Conservation (phyloP, 139 green algal genomes). For the Ettlia oleoabundans region DNA sequence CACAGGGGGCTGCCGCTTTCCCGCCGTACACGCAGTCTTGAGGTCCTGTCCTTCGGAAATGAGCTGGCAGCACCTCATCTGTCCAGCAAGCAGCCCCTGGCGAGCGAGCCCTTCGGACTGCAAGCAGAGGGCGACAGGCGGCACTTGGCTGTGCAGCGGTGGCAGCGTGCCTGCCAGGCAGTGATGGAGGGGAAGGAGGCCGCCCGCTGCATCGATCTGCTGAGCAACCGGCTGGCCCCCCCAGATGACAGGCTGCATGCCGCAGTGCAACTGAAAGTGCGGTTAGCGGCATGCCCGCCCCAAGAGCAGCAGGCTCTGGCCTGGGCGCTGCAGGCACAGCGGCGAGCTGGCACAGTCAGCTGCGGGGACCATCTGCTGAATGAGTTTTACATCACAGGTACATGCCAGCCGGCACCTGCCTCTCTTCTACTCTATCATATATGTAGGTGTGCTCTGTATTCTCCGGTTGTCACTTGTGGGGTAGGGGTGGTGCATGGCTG, state of each 20-base stretch:
- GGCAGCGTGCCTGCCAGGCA: constrained; percentile 29
- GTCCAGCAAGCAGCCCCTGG: constrained; percentile 1
- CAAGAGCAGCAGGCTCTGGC: constrained; percentile 22
- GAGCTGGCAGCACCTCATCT: background rate
- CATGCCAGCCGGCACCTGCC: too few species aligned
- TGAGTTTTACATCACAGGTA: constrained; percentile 54
- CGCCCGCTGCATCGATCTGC: constrained; percentile 17
- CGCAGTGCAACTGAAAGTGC: constrained; percentile 9
- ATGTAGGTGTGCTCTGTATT: too few species aligned
- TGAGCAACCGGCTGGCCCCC: constrained; percentile 26
- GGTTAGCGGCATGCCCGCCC: constrained; percentile 7
- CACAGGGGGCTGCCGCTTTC: background rate
- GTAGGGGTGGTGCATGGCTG: too few species aligned
- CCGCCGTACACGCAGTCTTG: background rate
- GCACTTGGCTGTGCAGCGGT: constrained; percentile 7
- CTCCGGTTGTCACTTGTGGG: too few species aligned
- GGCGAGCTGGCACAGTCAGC: background rate
- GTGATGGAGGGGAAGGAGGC: constrained; percentile 29
- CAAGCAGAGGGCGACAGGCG: background rate
- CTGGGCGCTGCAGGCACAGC: constrained; percentile 28
- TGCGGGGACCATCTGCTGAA: constrained; percentile 34
- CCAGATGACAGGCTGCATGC: constrained; percentile 35
- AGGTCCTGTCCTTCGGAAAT: background rate
- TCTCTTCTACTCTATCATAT: too few species aligned
- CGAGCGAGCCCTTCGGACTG: background rate